phyloP scores from a whole-genome alignment of 345 rosid genomes.

The Hevea brasiliensis region DNA sequence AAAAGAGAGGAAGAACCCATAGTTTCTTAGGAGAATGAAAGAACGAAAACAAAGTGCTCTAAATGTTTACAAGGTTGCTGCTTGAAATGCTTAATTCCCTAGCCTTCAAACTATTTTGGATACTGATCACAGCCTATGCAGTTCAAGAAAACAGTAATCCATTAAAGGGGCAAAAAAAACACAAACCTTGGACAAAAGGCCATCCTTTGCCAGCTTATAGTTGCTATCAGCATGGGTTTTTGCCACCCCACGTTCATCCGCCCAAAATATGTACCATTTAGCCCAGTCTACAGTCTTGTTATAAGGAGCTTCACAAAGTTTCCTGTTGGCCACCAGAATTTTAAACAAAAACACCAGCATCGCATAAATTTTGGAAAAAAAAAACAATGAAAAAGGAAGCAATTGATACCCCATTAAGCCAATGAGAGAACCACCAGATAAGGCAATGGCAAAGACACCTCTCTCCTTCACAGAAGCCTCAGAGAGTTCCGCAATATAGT shows the following conservation, averaged over 20 bases:
- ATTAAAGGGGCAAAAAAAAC: not conserved
- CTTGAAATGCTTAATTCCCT: constrained; percentile 1
- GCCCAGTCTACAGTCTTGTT: constrained; percentile 85
- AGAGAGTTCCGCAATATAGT: constrained; percentile 76
- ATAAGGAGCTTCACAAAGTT: constrained; percentile 78
- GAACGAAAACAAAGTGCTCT: constrained; percentile 2
- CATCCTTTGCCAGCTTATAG: constrained; percentile 80
- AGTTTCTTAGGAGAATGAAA: not conserved
- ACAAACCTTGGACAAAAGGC: constrained; percentile 69
- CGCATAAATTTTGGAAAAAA: constrained; percentile 12
- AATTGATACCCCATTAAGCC: constrained; percentile 62
- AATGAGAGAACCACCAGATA: constrained; percentile 89
- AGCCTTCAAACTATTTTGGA: not conserved
- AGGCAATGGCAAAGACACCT: constrained; percentile 74
- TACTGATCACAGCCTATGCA: not conserved
- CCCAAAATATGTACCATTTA: constrained; percentile 87
- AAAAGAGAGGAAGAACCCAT: not conserved
- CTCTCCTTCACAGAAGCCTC: constrained; percentile 82
- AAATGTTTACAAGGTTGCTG: not conserved
- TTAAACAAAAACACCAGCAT: constrained; percentile 27
- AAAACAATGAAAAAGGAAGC: constrained; percentile 15
- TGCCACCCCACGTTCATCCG: constrained; percentile 77
- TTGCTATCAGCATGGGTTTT: constrained; percentile 86
- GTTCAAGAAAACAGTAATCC: not conserved
- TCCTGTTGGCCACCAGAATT: constrained; percentile 49